phyloP scores from a whole-genome alignment of 129 eudicot genomes.

The Chrysanthemum lavandulifolium region DNA sequence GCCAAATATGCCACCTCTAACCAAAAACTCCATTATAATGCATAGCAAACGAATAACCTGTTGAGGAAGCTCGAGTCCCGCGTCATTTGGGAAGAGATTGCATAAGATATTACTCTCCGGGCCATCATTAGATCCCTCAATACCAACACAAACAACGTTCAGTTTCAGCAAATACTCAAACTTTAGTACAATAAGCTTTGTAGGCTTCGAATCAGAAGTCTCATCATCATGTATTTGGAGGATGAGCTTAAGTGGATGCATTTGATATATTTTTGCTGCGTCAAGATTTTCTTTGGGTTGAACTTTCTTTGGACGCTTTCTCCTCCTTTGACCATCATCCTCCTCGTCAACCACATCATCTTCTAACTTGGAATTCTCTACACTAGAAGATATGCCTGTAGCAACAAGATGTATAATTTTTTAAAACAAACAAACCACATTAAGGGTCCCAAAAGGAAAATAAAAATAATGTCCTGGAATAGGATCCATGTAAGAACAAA shows the following conservation, averaged over 20 bases:
- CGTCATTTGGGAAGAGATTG: conserved; percentile 90
- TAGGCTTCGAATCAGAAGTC: conserved; percentile 45
- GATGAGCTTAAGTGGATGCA: conserved; percentile 75
- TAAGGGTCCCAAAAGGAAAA: background rate
- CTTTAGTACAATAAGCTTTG: conserved; percentile 64
- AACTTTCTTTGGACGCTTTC: conserved; percentile 83
- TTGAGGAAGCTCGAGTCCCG: conserved; percentile 93
- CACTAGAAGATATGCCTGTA: conserved; percentile 51
- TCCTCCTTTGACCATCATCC: conserved; percentile 96
- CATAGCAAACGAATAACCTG: conserved; percentile 51
- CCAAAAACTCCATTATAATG: background rate
- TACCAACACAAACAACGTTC: conserved; percentile 81
- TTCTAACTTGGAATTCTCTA: conserved; percentile 65
- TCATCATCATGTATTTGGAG: conserved; percentile 77
- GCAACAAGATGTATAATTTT: background rate
- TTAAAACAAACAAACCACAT: background rate
- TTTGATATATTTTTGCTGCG: conserved; percentile 66
- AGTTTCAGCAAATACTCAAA: conserved; percentile 82
- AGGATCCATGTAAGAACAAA: conserved; percentile 14
- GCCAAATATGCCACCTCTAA: background rate
- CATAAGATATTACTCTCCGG: conserved; percentile 69
- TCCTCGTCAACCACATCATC: conserved; percentile 89
- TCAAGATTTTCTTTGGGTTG: conserved; percentile 78
- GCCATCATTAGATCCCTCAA: conserved; percentile 72
- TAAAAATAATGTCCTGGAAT: background rate